A percentile compares a stretch with the other conserved stretches of the same genome.
Conservation (phyloP, 805 yeast genomes). For the Jamesozyma piceae region DNA sequence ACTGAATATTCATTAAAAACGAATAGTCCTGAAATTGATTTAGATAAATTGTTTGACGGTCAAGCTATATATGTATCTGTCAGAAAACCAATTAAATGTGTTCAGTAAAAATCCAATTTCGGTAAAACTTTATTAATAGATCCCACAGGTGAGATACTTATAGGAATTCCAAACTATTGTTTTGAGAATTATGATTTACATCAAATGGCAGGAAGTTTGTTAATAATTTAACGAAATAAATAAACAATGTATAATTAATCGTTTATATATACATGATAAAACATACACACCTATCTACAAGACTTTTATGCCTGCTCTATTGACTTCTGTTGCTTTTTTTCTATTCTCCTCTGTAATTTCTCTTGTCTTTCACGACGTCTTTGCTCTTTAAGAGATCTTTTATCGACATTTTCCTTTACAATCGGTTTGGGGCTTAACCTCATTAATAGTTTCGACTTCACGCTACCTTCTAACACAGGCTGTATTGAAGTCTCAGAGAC, state of each 20-base stretch:
- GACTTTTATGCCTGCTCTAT: neutral
- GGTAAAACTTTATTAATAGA: neutral
- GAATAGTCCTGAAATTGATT: too few relatives aligned
- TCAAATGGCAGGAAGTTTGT: constrained; percentile 28
- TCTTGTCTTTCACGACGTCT: constrained; percentile 31
- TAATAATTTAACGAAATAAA: neutral
- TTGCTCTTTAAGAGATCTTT: constrained; percentile 26
- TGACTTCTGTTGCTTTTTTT: constrained; percentile 12
- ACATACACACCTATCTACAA: neutral
- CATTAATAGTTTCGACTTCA: constrained; percentile 23
- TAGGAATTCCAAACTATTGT: constrained; percentile 11
- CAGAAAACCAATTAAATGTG: too few relatives aligned
- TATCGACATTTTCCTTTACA: constrained; percentile 19
- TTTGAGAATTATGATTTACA: constrained; percentile 24
- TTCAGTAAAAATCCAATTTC: neutral
- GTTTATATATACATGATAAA: neutral
- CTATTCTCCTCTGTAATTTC: constrained; percentile 22
- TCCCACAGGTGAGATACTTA: neutral
- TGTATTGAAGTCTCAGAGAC: constrained; percentile 20
- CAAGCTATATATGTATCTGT: too few relatives aligned
- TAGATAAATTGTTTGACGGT: too few relatives aligned
- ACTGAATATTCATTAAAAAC: too few relatives aligned
- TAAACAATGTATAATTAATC: neutral
- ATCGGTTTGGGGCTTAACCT: constrained; percentile 20
- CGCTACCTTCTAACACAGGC: constrained; percentile 25